phyloP scores from a whole-genome alignment of 108 stramenopile genomes.

The Thalassiosira profunda region DNA sequence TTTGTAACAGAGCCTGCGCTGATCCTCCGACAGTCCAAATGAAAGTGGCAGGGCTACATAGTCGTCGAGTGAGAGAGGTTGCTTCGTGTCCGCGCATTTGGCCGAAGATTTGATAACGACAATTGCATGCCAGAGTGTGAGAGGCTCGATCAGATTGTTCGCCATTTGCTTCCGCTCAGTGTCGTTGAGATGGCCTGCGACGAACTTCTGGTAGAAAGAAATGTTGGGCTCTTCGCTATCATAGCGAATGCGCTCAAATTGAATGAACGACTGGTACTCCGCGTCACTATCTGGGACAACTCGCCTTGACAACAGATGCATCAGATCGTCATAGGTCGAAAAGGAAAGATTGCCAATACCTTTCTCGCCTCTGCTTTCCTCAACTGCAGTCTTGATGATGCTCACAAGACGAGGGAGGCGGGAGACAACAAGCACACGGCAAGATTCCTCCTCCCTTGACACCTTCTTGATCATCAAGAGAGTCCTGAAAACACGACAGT shows the following conservation, averaged over 20 bases:
- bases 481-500: no score
- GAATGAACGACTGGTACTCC: constrained; percentile 2
- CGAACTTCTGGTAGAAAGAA: constrained; percentile 1
- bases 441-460: constrained; percentile 2
- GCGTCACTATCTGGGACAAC: constrained; percentile 9
- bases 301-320: constrained; percentile 6
- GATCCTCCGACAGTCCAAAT: not conserved
- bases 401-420: constrained; percentile 12
- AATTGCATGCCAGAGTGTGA: constrained; percentile 10
- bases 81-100: constrained; percentile 5
- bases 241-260: constrained; percentile 6
- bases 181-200: constrained; percentile 4
- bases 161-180: constrained; percentile 2
- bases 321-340: constrained; percentile 12
- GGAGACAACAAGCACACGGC: not conserved
- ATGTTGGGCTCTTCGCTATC: constrained; percentile 9
- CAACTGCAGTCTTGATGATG: constrained; percentile 13
- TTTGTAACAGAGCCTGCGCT: not conserved
- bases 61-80: constrained; percentile 11
- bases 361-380: not conserved
- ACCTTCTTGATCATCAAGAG: not conserved
- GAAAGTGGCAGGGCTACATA: not conserved
- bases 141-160: constrained; percentile 5
- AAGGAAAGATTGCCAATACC: constrained; percentile 4
- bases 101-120: constrained; percentile 8